Base-by-base conservation (phyloP, 495 filamentous ascomycete species). In the Ascobolus immersus region DNA sequence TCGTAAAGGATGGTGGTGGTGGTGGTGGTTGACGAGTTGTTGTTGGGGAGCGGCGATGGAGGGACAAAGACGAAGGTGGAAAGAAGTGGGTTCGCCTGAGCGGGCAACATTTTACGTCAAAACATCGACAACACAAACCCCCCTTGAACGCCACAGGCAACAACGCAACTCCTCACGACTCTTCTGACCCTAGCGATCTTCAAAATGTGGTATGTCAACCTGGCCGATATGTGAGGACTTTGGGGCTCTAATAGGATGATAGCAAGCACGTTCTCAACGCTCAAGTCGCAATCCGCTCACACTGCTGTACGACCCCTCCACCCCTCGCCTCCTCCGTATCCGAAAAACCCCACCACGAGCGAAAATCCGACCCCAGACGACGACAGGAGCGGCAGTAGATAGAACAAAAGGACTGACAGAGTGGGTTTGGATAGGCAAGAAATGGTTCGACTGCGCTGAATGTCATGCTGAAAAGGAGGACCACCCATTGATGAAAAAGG, bases 361-460 rank as follows among this genome's bases (percentile, higher is more conserved):
- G 5, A 3, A 28, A 9, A 28, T 21, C 28, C 9, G 5, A 6
- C 28, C 31, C 31, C 32, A 13, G 12, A 21, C 23, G n/a, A 17
- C 26, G n/a, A 39, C 32, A 4, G 12, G 14, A 38, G 5, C 25
- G n/a, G n/a, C n/a, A n/a, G n/a, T 21, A 4, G 28, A 29, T 23
- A 8, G 10, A 14, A 22, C 17, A 34, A 15, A 13, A 17, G 6
- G 28, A 11, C 35, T 38, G 15, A 25, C 31, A n/a, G 28, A 43
- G n/a, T n/a, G n/a, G n/a, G n/a, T 26, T n/a, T n/a, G 11, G 24
- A 14, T 41, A 86, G 78, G 78, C 60, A 62, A 69, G 28, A 91
- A 91, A 65, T 94, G 86, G 86, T 94, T 91, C 58, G 89, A 94
- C 55, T 96, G 89, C 56, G 77, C 79, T 36, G 76, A 92, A 51